phyloP scores from a whole-genome alignment of 352 stramenopile genomes.

The Phytophthora pluvialis region DNA sequence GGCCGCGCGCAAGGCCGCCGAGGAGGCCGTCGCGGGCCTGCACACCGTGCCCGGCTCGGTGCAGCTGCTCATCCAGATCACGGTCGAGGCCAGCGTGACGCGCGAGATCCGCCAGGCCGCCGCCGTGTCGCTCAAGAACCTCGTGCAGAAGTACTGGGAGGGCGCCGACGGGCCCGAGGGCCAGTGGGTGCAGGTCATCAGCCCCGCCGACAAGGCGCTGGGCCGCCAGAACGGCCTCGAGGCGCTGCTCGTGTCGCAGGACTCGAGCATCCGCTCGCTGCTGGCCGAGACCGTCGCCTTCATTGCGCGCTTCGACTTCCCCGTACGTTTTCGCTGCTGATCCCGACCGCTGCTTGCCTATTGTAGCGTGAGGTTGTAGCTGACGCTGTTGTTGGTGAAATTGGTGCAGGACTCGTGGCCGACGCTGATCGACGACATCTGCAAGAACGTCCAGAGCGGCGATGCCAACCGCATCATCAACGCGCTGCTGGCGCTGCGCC shows the following conservation, averaged over 20 bases:
- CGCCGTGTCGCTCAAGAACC: constrained; percentile 96
- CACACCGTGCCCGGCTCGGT: constrained; percentile 79
- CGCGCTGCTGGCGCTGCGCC: constrained; percentile 94
- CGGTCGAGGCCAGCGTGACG: constrained; percentile 69
- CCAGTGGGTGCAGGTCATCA: constrained; percentile 73
- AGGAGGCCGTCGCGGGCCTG: constrained; percentile 77
- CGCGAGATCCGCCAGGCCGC: constrained; percentile 92
- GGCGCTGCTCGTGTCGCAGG: constrained; percentile 52
- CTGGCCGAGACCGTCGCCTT: constrained; percentile 95
- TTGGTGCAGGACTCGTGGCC: constrained; percentile 86
- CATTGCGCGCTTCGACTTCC: constrained; percentile 96
- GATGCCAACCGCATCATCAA: constrained; percentile 89
- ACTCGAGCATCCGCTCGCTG: constrained; percentile 60
- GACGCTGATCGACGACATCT: constrained; percentile 88
- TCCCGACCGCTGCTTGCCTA: too few relatives aligned
- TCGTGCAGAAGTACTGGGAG: constrained; percentile 95
- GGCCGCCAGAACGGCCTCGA: constrained; percentile 80
- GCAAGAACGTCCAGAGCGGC: constrained; percentile 90
- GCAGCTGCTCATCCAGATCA: constrained; percentile 85
- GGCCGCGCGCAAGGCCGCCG: constrained; percentile 72
- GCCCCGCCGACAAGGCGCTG: constrained; percentile 68
- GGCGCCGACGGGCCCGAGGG: constrained; percentile 74
- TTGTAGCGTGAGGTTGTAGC: background rate
- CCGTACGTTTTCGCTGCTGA: constrained; percentile 35
- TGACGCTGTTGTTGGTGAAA: background rate